A percentile compares a stretch with the other conserved stretches of the same genome.
These are phyloP conservation scores for Singerocomus inundabilis DNA, from an alignment of 1,284 basidiomycete species.

Conservation along the genomic window DNA sequence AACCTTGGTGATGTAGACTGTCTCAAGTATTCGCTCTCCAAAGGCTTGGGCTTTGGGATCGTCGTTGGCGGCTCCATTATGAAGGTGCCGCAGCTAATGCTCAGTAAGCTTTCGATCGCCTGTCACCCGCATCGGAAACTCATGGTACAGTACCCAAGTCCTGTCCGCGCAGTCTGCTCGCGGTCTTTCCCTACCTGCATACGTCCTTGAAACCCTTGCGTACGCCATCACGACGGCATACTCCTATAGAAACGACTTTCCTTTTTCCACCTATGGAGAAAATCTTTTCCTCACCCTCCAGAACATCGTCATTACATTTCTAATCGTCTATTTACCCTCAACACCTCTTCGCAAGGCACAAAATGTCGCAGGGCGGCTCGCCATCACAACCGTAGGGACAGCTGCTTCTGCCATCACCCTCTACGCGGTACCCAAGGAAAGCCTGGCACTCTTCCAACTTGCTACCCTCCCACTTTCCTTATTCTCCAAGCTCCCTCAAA, in stretches of 20 bases:
- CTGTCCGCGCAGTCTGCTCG: constrained; percentile 69
- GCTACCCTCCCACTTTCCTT: constrained; percentile 83
- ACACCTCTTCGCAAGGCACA: constrained; percentile 28
- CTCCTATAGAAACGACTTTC: constrained; percentile 78
- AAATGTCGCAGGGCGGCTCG: constrained; percentile 34
- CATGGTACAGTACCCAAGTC: constrained; percentile 39
- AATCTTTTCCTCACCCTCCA: constrained; percentile 87
- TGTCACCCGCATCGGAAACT: constrained; percentile 1
- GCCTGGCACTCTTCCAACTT: constrained; percentile 68
- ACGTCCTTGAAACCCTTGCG: constrained; percentile 80
- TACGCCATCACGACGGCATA: constrained; percentile 90
- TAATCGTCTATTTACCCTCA: constrained; percentile 67
- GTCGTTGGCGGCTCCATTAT: constrained; percentile 92
- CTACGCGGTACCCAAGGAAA: constrained; percentile 46
- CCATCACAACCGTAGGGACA: constrained; percentile 42
- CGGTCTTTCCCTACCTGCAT: constrained; percentile 80
- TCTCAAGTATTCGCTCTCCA: constrained; percentile 89
- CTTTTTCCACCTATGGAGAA: constrained; percentile 95
- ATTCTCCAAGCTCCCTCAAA: constrained; percentile 86
- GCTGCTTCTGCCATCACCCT: constrained; percentile 46
- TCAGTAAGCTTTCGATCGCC: constrained; percentile 52
- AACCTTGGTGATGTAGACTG: constrained; percentile 82
- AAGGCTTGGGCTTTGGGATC: constrained; percentile 89
- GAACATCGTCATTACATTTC: constrained; percentile 78
- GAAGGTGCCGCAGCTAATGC: constrained; percentile 88